Evolutionary conservation across 768 basidiomycete genomes (phyloP).

Genomic region (Vishniacozyma victoriae): DNA sequence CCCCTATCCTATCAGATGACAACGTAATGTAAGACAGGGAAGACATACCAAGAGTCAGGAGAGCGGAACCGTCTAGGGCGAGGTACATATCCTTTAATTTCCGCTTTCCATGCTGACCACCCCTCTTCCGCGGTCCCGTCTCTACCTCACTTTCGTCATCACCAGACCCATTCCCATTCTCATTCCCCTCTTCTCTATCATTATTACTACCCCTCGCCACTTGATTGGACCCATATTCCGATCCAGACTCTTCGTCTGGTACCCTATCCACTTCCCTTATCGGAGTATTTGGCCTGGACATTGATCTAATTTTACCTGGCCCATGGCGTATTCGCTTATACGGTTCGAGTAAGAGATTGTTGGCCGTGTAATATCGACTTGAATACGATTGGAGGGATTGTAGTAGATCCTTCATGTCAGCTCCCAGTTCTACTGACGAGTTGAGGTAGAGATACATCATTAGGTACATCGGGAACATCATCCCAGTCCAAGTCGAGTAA

Average conservation of each 20-base stretch:
- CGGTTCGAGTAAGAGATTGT: conserved; percentile 7
- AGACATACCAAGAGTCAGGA: conserved; percentile 27
- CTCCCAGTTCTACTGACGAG: too few species aligned
- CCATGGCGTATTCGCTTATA: conserved; percentile 10
- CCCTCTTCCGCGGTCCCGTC: too few species aligned
- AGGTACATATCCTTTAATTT: conserved; percentile 25
- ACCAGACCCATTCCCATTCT: background rate
- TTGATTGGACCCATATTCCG: background rate
- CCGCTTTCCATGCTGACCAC: background rate
- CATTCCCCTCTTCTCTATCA: background rate
- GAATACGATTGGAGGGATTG: conserved; percentile 9
- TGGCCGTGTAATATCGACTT: conserved; percentile 6
- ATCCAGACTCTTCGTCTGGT: background rate
- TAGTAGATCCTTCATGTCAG: conserved; percentile 12
- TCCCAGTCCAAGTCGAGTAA: too few species aligned
- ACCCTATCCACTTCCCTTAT: background rate
- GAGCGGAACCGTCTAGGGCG: conserved; percentile 26
- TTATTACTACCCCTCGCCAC: background rate
- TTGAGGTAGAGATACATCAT: background rate
- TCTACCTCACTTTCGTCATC: background rate
- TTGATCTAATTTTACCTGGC: conserved; percentile 12
- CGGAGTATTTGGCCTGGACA: background rate
- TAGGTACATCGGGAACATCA: too few species aligned
- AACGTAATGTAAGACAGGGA: too few species aligned
- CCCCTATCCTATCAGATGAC: conserved; percentile 1